Evolutionary conservation across 768 basidiomycete species (phyloP), one percentile per base, ranked within the genome.

Genomic region (Hypholoma sublateritium): DNA sequence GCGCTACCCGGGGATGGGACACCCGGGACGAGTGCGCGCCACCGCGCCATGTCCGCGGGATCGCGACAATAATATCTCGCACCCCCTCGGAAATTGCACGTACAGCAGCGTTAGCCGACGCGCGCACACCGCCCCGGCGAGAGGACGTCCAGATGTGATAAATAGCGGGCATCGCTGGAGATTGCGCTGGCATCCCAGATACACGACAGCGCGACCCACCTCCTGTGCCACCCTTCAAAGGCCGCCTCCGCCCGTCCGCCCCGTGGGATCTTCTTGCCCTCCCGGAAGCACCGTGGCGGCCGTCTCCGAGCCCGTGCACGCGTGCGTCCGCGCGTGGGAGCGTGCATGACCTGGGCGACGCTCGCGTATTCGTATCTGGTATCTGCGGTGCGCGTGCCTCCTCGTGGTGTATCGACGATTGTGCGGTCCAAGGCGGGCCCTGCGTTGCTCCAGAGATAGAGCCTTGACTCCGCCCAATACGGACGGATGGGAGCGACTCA

Each of bases 1-100:
- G 39, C 45, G 11, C 16, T 47, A 47, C 46, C 46, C 46, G 22
- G 46, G 46, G 25, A 47, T 22, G 16, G 25, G 25, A n/a, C 22
- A 3, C 25, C 21, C 8, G 22, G 46, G 22, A 8, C 25, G 22
- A 28, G 39, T 14, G 17, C 16, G 39, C 39, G 39, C 39, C 39
- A 41, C 13, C 16, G 39, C 39, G 39, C 39, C 44, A 53, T 53
- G 39, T 53, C 53, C 53, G 53, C 53, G 53, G 53, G 28, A 36
- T 13, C 32, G 43, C 16, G 28, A 13, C 19, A n/a, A 53, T 13
- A 13, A 35, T 22, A 25, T 32, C 37, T 44, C 28, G 17, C 13
- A 22, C 34, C 11, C 34, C 53, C 53, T 14, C 53, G 53, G 53
- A 53, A 36, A 24, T 22, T 35, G 25, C 19, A 24, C 8, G 16